Evolutionary conservation across 805 yeast genomes (phyloP), one percentile per base, ranked within the genome.

Genomic region (Hanseniaspora hatyaiensis): DNA sequence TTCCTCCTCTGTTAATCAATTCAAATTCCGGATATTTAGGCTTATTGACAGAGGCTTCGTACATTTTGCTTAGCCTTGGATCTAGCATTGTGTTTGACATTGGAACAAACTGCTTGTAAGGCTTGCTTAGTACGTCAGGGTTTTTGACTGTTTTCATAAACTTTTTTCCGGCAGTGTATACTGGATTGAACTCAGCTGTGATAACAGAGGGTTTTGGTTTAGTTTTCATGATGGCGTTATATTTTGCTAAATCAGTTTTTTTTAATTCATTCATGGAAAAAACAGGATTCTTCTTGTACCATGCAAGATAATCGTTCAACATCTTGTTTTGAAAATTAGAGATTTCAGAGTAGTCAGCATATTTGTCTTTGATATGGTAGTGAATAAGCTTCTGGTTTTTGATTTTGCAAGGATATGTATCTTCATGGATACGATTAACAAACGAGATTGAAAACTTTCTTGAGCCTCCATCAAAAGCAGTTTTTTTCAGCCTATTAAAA

Each of bases 1-100:
- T 94, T 0, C 99, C 99, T 13, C 99, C 99, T 52, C 99, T 69
- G 47, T 77, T 77, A 0, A 92, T 74, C 56, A 84, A 89, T n/a
- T 79, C 72, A 57, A 77, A 83, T 26, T 70, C 70, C n/a, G 71
- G 71, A 34, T 44, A 49, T 24, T 62, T 60, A 54, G n/a, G n/a
- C n/a, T n/a, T n/a, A n/a, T n/a, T n/a, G n/a, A n/a, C n/a, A n/a
- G n/a, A n/a, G n/a, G n/a, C n/a, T n/a, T n/a, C n/a, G n/a, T n/a
- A n/a, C n/a, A n/a, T n/a, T n/a, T n/a, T n/a, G n/a, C n/a, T n/a
- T n/a, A n/a, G n/a, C n/a, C n/a, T n/a, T n/a, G n/a, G 53, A 30
- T 62, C 64, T 8, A 58, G 15, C 42, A 45, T 37, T 6, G 49
- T 37, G 12, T 37, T 37, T 13, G 41, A 36, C 4, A 2, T 6